A percentile compares a stretch with the other conserved stretches of the same genome.
These are phyloP conservation scores for Irpex sp. DNA, from an alignment of 1,284 basidiomycete genomes.

Conservation along the genomic window DNA sequence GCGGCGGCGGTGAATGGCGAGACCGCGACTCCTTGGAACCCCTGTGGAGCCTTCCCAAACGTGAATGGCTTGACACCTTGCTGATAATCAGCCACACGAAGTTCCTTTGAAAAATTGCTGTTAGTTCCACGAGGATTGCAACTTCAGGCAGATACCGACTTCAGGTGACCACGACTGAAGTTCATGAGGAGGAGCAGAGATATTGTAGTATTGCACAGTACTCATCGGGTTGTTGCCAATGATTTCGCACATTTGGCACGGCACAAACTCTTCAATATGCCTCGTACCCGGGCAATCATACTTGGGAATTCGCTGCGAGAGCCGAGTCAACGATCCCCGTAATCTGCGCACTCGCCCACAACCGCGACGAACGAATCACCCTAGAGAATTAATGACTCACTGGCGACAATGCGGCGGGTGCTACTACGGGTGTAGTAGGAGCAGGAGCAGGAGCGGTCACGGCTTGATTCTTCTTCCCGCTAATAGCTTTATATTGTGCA, in stretches of 20 bases:
- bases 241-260: no score
- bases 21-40: no score
- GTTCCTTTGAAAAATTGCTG: not conserved
- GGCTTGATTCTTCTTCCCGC: not conserved
- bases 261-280: not conserved
- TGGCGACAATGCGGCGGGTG: not conserved
- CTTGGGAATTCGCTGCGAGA: not conserved
- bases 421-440: not conserved
- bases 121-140: not conserved
- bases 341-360: not conserved
- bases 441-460: not conserved
- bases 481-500: conserved; percentile 11
- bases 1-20: not conserved
- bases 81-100: not conserved
- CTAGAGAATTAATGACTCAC: not conserved
- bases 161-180: not conserved
- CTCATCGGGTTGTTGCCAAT: no score
- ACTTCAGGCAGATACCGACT: not conserved
- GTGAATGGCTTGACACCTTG: not conserved
- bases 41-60: not conserved
- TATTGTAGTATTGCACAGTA: not conserved
- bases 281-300: not conserved
- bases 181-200: not conserved
- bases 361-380: not conserved
- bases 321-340: not conserved